These are phyloP conservation scores for Colletotrichum scovillei DNA, from an alignment of 2,329 filamentous ascomycete species.

Conservation along the genomic window DNA sequence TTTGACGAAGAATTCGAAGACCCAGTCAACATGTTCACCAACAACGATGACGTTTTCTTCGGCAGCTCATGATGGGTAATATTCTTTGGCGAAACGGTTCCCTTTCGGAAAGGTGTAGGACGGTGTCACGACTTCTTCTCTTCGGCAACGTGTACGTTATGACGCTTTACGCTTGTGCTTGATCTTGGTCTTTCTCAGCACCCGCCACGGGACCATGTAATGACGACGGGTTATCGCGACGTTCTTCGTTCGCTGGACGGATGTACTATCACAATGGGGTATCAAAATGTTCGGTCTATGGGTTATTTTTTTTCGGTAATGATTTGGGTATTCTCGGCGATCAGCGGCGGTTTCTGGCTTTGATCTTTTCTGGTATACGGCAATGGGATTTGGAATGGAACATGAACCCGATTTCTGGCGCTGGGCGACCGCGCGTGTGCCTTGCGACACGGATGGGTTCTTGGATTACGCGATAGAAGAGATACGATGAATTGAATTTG, in stretches of 20 bases:
- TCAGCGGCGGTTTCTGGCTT: conserved; percentile 1
- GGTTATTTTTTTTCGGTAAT: neutral
- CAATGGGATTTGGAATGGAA: conserved; percentile 6
- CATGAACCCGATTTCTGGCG: neutral
- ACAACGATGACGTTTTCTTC: conserved; percentile 65
- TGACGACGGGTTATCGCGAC: conserved; percentile 27
- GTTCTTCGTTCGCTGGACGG: conserved; percentile 13
- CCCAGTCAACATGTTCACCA: conserved; percentile 62
- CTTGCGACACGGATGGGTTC: neutral
- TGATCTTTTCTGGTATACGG: neutral
- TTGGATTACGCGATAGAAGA: conserved; percentile 10
- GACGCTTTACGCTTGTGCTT: conserved; percentile 27
- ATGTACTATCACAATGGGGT: conserved; percentile 27
- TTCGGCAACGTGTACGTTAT: conserved; percentile 27
- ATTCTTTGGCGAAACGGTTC: conserved; percentile 6
- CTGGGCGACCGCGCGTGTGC: conserved; percentile 5
- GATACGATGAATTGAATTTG: conserved; percentile 31
- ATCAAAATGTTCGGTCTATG: conserved; percentile 4
- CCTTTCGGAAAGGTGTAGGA: conserved; percentile 5
- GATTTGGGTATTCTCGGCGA: conserved; percentile 10
- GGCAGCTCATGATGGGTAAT: conserved; percentile 45
- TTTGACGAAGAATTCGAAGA: conserved; percentile 66
- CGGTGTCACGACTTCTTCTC: conserved; percentile 20
- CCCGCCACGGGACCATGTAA: conserved; percentile 20
- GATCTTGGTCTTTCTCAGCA: conserved; percentile 1